A percentile compares a stretch with the other conserved stretches of the same genome.
These are phyloP conservation scores for Thalassiosira livingstoniorum DNA, from an alignment of 352 stramenopile genomes.

Conservation along the genomic window DNA sequence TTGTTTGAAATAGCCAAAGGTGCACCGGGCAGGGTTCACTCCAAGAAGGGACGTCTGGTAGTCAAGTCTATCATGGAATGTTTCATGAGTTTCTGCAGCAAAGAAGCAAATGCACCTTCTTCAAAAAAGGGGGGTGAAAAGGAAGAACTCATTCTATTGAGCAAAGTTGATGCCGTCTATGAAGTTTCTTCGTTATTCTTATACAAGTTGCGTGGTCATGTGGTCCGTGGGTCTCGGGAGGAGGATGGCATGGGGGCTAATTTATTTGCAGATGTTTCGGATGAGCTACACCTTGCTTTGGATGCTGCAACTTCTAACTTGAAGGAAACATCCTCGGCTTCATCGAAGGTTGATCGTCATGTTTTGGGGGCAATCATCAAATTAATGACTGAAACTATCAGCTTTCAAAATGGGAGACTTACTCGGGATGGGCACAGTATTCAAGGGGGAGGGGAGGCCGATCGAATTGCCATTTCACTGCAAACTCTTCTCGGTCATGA, in stretches of 20 bases:
- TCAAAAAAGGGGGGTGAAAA: constrained; percentile 19
- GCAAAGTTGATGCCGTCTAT: constrained; percentile 56
- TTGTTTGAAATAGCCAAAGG: constrained; percentile 77
- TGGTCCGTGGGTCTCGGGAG: constrained; percentile 32
- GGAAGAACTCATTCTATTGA: constrained; percentile 37
- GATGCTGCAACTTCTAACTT: constrained; percentile 20
- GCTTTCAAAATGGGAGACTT: constrained; percentile 62
- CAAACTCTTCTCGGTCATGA: constrained; percentile 46
- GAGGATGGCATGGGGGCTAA: constrained; percentile 24
- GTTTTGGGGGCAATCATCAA: constrained; percentile 53
- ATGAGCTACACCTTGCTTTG: constrained; percentile 58
- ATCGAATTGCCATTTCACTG: constrained; percentile 52
- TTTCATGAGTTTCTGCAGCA: constrained; percentile 42
- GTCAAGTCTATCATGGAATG: constrained; percentile 69
- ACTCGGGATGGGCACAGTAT: constrained; percentile 16
- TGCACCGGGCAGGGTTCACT: constrained; percentile 76
- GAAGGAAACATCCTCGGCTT: constrained; percentile 36
- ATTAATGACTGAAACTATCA: constrained; percentile 60
- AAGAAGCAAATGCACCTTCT: neutral
- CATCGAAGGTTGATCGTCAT: constrained; percentile 13
- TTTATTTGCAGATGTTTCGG: constrained; percentile 54
- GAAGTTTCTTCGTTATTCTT: constrained; percentile 68
- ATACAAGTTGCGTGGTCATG: constrained; percentile 65
- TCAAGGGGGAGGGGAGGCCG: constrained; percentile 11
- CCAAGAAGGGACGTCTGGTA: constrained; percentile 69